These are phyloP conservation scores for Casuarina equisetifolia DNA, from an alignment of 306 rosid genomes.

Conservation along the genomic window DNA sequence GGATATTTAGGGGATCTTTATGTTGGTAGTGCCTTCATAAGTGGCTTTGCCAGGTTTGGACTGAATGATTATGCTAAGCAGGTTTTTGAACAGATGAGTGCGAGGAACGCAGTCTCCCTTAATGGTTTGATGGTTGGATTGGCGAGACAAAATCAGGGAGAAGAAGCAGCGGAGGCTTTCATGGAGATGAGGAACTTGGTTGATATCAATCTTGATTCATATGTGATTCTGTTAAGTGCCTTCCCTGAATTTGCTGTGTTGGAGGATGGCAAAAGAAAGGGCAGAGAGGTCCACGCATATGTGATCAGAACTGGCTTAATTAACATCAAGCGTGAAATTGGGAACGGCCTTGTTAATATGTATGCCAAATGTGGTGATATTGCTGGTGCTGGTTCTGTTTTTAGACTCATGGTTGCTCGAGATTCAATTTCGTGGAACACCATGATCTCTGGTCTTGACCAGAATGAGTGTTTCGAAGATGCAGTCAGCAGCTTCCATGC, in stretches of 20 bases:
- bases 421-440: conserved; percentile 84
- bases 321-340: conserved; percentile 44
- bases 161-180: conserved; percentile 73
- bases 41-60: conserved; percentile 74
- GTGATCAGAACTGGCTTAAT: conserved; percentile 44
- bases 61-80: conserved; percentile 49
- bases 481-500: conserved; percentile 55
- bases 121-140: conserved; percentile 90
- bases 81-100: conserved; percentile 64
- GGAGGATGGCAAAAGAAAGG: conserved; percentile 67
- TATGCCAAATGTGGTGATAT: conserved; percentile 71
- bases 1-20: conserved; percentile 64
- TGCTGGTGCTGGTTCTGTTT: conserved; percentile 59
- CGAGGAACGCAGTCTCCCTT: conserved; percentile 73
- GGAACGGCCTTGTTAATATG: conserved; percentile 83
- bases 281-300: conserved; percentile 73
- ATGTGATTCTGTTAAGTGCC: conserved; percentile 68
- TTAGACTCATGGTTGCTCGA: conserved; percentile 51
- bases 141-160: conserved; percentile 75
- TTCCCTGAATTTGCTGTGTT: conserved; percentile 58
- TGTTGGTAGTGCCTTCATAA: conserved; percentile 87
- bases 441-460: conserved; percentile 82
- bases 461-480: conserved; percentile 64
- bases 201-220: conserved; percentile 60
- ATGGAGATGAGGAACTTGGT: conserved; percentile 58